Conservation (phyloP, 1,284 basidiomycete genomes). For the Phlebopus sp. region DNA sequence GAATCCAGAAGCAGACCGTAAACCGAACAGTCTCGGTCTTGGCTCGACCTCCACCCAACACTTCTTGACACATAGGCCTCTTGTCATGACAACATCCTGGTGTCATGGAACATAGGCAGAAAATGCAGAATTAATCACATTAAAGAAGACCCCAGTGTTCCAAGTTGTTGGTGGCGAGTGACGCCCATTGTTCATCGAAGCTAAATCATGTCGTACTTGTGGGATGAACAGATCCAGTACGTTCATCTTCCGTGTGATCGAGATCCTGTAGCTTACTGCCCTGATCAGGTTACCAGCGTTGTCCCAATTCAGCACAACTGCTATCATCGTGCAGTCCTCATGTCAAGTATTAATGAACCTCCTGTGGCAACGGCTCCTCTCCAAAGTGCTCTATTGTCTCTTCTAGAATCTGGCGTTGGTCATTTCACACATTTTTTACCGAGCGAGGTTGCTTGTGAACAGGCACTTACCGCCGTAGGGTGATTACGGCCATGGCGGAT, state of each 20-base stretch:
- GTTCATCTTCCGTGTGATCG: conserved; percentile 1
- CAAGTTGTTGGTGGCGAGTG: conserved; percentile 11
- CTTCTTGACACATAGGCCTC: conserved; percentile 17
- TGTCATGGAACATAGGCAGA: too few relatives aligned
- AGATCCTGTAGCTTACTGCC: conserved; percentile 5
- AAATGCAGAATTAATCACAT: conserved; percentile 20
- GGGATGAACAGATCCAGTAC: conserved; percentile 9
- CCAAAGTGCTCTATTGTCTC: conserved; percentile 12
- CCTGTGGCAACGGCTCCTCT: conserved; percentile 11
- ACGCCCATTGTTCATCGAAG: background rate
- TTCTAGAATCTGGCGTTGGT: conserved; percentile 22
- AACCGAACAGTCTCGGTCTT: background rate
- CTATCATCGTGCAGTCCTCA: conserved; percentile 5
- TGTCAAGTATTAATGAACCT: conserved; percentile 20
- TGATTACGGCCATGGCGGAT: conserved; percentile 13
- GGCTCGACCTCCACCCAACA: conserved; percentile 5
- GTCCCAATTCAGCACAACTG: conserved; percentile 7
- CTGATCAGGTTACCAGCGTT: conserved; percentile 8
- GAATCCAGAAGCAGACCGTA: background rate
- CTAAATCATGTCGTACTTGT: conserved; percentile 8
- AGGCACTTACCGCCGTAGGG: conserved; percentile 7
- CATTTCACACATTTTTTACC: conserved; percentile 14
- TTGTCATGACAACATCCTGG: too few relatives aligned
- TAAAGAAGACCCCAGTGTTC: conserved; percentile 19
- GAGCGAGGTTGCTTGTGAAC: conserved; percentile 8